Evolutionary conservation across 495 filamentous ascomycete species (phyloP).

Genomic region (Trichodelitschia bisporula): DNA sequence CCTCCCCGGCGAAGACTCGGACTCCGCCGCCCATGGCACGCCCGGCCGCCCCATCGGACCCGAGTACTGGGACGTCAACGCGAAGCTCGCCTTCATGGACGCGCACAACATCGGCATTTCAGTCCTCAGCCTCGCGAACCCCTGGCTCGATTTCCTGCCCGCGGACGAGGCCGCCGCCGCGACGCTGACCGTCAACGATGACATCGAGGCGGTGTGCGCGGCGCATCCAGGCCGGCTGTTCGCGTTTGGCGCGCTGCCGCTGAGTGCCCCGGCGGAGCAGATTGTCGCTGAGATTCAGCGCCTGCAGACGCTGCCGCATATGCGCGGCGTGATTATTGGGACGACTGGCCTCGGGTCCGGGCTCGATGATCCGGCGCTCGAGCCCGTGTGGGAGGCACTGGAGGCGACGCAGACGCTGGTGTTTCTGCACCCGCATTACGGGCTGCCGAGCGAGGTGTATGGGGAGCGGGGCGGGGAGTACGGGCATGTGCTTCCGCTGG

Average conservation of each 20-base stretch:
- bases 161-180: conserved; percentile 31
- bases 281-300: conserved; percentile 40
- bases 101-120: conserved; percentile 57
- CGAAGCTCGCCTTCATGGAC: conserved; percentile 75
- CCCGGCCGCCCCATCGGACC: conserved; percentile 49
- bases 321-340: conserved; percentile 70
- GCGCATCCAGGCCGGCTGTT: conserved; percentile 35
- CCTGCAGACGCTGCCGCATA: conserved; percentile 32
- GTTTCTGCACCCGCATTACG: conserved; percentile 90
- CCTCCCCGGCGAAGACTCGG: conserved; percentile 39
- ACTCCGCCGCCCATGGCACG: conserved; percentile 25
- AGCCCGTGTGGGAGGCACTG: conserved; percentile 45
- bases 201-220: conserved; percentile 43
- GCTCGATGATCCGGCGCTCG: conserved; percentile 50
- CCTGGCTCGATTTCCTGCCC: conserved; percentile 77
- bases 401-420: conserved; percentile 35
- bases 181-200: conserved; percentile 47
- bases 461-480: conserved; percentile 46
- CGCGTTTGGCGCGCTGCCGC: conserved; percentile 60
- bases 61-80: conserved; percentile 41
- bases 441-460: conserved; percentile 55
- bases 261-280: conserved; percentile 35
- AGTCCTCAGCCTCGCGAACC: conserved; percentile 78
- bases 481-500: conserved; percentile 71
- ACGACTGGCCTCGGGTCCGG: conserved; percentile 62